Conservation (phyloP, 2,329 filamentous ascomycete species). For the Penicillium sp. region DNA sequence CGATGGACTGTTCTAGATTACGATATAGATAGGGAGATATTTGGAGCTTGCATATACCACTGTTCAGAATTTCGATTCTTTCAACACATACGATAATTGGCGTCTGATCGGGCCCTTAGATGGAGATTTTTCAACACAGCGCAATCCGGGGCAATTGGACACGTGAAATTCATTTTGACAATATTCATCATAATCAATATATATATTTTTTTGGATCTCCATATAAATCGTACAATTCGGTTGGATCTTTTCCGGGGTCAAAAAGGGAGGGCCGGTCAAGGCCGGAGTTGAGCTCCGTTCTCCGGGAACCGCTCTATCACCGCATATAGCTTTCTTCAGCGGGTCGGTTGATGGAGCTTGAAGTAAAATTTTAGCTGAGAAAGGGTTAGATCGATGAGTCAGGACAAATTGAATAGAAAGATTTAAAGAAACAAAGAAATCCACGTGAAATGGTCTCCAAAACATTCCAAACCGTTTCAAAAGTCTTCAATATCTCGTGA, state of each 20-base stretch:
- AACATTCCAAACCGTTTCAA: neutral
- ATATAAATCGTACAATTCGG: constrained; percentile 21
- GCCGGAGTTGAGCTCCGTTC: constrained; percentile 27
- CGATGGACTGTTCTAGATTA: constrained; percentile 76
- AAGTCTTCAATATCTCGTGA: constrained; percentile 15
- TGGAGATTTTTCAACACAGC: constrained; percentile 18
- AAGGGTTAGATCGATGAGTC: constrained; percentile 15
- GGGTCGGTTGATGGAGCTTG: constrained; percentile 20
- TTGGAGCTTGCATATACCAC: constrained; percentile 22
- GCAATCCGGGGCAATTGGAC: constrained; percentile 5
- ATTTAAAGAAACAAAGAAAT: constrained; percentile 4
- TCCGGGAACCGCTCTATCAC: constrained; percentile 20
- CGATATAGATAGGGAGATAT: neutral
- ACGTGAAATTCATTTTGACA: constrained; percentile 1
- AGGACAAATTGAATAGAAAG: constrained; percentile 1
- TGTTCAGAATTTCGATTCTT: constrained; percentile 16
- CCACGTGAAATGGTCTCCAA: neutral
- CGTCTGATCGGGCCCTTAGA: constrained; percentile 19
- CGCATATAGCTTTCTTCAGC: constrained; percentile 10
- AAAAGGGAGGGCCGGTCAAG: constrained; percentile 18
- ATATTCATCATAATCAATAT: constrained; percentile 2
- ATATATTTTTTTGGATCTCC: neutral
- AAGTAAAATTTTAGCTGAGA: constrained; percentile 8
- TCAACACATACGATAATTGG: constrained; percentile 29
- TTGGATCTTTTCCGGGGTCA: constrained; percentile 15